A percentile compares a stretch with the other conserved stretches of the same genome.
phyloP scores from a whole-genome alignment of 805 yeast species.

The Saturnispora halmiae region DNA sequence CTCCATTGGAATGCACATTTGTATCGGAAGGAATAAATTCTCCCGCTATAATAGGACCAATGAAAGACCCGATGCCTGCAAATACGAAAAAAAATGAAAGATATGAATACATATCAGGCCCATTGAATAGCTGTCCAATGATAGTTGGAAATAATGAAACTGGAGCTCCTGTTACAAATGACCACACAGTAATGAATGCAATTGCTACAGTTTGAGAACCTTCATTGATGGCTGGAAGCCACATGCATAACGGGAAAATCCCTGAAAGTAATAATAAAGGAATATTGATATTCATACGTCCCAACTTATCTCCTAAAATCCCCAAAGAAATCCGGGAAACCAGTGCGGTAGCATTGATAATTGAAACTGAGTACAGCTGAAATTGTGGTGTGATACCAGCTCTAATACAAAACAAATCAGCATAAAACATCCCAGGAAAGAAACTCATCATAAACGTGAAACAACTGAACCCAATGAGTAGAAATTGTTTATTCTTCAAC shows the following conservation, averaged over 20 bases:
- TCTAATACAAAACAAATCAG: slow-evolving; percentile 43
- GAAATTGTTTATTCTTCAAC: slow-evolving; percentile 25
- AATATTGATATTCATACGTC: slow-evolving; percentile 34
- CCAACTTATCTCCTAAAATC: slow-evolving; percentile 33
- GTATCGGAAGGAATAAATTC: slow-evolving; percentile 24
- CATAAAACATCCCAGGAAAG: slow-evolving; percentile 47
- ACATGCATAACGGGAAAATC: slow-evolving; percentile 35
- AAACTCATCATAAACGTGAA: slow-evolving; percentile 28
- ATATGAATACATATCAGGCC: slow-evolving; percentile 25
- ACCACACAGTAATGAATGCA: slow-evolving; percentile 29
- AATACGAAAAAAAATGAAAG: slow-evolving; percentile 24
- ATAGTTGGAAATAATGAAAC: slow-evolving; percentile 29
- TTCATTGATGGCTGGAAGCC: slow-evolving; percentile 38
- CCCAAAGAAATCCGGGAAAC: slow-evolving; percentile 48
- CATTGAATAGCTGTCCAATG: slow-evolving; percentile 28
- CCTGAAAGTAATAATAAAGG: slow-evolving; percentile 29
- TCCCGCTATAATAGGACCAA: slow-evolving; percentile 32
- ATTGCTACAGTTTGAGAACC: slow-evolving; percentile 31
- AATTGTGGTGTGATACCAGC: slow-evolving; percentile 42
- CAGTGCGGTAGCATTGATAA: slow-evolving; percentile 34
- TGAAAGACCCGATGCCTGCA: slow-evolving; percentile 25
- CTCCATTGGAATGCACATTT: slow-evolving; percentile 10
- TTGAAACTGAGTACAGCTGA: slow-evolving; percentile 39
- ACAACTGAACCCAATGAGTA: slow-evolving; percentile 31
- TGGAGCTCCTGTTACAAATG: slow-evolving; percentile 28